A percentile compares a stretch with the other conserved stretches of the same genome.
Evolutionary conservation across 495 filamentous ascomycete genomes (phyloP).

Genomic region (Hamigera avellanea): DNA sequence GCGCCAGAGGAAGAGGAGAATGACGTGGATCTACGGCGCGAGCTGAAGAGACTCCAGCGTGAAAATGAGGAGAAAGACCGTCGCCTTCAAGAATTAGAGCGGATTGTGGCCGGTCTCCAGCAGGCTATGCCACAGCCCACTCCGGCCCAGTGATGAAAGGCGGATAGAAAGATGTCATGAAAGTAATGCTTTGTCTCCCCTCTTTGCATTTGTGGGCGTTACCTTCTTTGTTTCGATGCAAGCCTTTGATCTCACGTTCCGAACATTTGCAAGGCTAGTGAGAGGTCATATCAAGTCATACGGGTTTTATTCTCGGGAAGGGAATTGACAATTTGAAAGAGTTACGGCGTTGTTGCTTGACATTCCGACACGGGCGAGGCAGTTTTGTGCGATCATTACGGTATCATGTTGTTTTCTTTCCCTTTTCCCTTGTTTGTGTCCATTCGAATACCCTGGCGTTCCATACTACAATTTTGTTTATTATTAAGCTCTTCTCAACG

Average conservation of each 20-base stretch:
- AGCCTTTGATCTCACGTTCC: not conserved
- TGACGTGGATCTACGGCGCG: conserved; percentile 39
- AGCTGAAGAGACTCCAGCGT: conserved; percentile 42
- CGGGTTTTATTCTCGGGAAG: too few relatives aligned
- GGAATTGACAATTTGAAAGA: too few relatives aligned
- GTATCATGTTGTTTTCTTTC: too few relatives aligned
- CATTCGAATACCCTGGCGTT: too few relatives aligned
- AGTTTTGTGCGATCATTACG: too few relatives aligned
- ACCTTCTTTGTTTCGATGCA: not conserved
- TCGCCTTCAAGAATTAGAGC: conserved; percentile 32
- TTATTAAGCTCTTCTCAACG: too few relatives aligned
- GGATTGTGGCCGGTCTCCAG: conserved; percentile 32
- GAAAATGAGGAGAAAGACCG: conserved; percentile 44
- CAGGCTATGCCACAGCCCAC: conserved; percentile 28
- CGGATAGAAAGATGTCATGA: not conserved
- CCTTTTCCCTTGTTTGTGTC: too few relatives aligned
- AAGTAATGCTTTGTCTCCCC: conserved; percentile 1
- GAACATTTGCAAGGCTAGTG: too few relatives aligned
- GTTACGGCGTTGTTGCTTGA: too few relatives aligned
- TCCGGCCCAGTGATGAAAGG: conserved; percentile 7
- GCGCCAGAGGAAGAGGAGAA: conserved; percentile 27
- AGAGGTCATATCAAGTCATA: too few relatives aligned
- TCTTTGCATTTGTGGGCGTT: conserved; percentile 2
- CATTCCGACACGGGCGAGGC: too few relatives aligned
- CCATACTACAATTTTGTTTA: too few relatives aligned